Base-by-base conservation (phyloP, 768 basidiomycete genomes). In the Podaxis pistillaris region DNA sequence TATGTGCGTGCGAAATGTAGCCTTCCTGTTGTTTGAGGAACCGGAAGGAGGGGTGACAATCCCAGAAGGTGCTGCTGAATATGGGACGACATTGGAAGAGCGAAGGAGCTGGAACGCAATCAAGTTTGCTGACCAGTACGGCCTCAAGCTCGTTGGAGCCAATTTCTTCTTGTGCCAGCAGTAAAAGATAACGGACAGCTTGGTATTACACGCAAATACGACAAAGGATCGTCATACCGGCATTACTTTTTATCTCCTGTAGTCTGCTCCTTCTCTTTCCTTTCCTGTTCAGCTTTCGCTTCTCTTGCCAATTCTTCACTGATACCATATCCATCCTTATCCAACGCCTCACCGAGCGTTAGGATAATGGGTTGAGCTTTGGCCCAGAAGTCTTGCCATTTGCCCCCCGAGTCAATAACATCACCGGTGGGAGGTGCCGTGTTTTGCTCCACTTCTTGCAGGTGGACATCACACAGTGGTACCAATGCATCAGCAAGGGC, bases 21-120 rank as follows among this genome's bases (percentile, higher is more conserved):
- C 79, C 12, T 85, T 89, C 70, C 71, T 89, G 7, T 75, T 89
- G 8, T 89, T 85, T 67, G 77, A 84, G 65, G 88, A 89, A 66
- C 87, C 87, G 3, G 54, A 72, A 2, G 70, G 68, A 11, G 68
- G 74, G 0, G 75, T 85, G 61, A 63, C 51, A 1, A 73, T 88
- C 22, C 81, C 84, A 0, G 37, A 68, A 1, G 73, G 78, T 11
- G 83, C 81, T 3, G 72, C 74, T 0, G 86, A 89, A 64, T 71
- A 77, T 64, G 76, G 80, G 19, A 74, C 71, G 2, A 75, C 74
- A n/a, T 65, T 77, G 5, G 78, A 77, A 56, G 77, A 81, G 41
- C 75, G 87, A 12, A 73, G 78, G 2, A 81, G 72, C 37, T 89
- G 88, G 88, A 76, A 84, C n/a, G 82, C 81, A 3, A 63, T 79